These are phyloP conservation scores for Phytophthora cryptogea DNA, from an alignment of 352 stramenopile genomes.

Conservation along the genomic window DNA sequence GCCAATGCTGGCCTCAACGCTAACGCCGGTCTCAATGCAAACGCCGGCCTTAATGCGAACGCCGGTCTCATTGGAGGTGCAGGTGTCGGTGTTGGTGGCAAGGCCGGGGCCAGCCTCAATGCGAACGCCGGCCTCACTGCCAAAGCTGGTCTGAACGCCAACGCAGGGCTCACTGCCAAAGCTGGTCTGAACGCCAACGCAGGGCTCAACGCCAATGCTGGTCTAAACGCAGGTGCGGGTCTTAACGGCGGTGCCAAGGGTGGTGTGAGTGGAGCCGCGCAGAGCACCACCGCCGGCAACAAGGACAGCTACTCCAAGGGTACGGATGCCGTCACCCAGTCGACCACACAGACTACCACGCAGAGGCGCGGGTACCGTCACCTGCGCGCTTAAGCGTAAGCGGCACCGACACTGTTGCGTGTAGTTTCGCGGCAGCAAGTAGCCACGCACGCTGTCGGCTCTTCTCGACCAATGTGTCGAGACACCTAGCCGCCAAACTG, in stretches of 20 bases:
- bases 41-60: no score
- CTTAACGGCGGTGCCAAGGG: neutral
- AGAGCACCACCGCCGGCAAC: neutral
- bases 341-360: slow-evolving; percentile 4
- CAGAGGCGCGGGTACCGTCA: slow-evolving; percentile 6
- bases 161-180: neutral
- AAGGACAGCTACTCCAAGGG: slow-evolving; percentile 13
- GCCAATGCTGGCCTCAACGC: neutral
- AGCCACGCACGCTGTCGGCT: no score
- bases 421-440: no score
- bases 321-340: neutral
- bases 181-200: slow-evolving; percentile 2
- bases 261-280: no score
- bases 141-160: slow-evolving; percentile 2
- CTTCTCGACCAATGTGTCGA: no score
- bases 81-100: no score
- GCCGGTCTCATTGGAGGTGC: no score
- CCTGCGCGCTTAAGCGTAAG: slow-evolving; percentile 8
- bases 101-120: no score
- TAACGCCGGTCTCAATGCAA: neutral
- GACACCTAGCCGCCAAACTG: no score
- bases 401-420: no score
- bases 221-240: neutral
- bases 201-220: neutral
- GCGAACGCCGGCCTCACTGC: no score